These are phyloP conservation scores for Podila epicladia DNA, from an alignment of 192 early-diverging fungal genomes.

Conservation along the genomic window DNA sequence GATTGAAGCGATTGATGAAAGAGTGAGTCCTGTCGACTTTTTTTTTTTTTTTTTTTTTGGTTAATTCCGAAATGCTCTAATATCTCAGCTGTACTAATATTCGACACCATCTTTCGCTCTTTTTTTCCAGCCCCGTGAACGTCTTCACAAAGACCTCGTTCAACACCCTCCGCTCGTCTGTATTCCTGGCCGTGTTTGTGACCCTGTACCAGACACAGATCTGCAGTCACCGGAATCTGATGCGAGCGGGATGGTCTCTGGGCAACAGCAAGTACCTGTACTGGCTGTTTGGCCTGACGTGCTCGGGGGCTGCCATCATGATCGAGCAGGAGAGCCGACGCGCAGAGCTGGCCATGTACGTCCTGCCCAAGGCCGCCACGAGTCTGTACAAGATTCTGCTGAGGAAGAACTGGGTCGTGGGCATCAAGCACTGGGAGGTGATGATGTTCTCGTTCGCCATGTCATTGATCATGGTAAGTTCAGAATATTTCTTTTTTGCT, in stretches of 20 bases:
- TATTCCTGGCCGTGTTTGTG: slow-evolving; percentile 75
- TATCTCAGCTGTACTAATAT: not conserved
- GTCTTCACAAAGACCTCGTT: slow-evolving; percentile 58
- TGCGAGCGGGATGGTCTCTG: slow-evolving; percentile 26
- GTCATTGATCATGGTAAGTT: slow-evolving; percentile 75
- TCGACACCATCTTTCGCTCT: not conserved
- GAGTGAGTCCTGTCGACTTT: slow-evolving; percentile 54
- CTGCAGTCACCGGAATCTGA: slow-evolving; percentile 70
- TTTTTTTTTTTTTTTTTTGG: not conserved
- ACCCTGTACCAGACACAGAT: slow-evolving; percentile 71
- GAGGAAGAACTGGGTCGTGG: slow-evolving; percentile 61
- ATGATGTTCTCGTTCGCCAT: slow-evolving; percentile 68
- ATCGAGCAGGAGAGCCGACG: slow-evolving; percentile 76
- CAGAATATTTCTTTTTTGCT: not conserved
- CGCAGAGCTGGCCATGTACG: slow-evolving; percentile 80
- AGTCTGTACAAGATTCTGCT: slow-evolving; percentile 74
- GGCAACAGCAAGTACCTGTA: slow-evolving; percentile 72
- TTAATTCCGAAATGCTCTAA: not conserved
- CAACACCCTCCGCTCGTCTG: slow-evolving; percentile 68
- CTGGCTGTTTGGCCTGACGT: slow-evolving; percentile 66
- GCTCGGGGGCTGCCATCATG: slow-evolving; percentile 65
- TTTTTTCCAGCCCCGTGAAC: slow-evolving; percentile 55
- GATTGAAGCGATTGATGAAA: slow-evolving; percentile 62
- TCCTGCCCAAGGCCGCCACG: slow-evolving; percentile 75
- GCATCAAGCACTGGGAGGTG: slow-evolving; percentile 70